Base-by-base conservation (phyloP, 768 basidiomycete species). In the Hygrophoropsis aurantiaca region DNA sequence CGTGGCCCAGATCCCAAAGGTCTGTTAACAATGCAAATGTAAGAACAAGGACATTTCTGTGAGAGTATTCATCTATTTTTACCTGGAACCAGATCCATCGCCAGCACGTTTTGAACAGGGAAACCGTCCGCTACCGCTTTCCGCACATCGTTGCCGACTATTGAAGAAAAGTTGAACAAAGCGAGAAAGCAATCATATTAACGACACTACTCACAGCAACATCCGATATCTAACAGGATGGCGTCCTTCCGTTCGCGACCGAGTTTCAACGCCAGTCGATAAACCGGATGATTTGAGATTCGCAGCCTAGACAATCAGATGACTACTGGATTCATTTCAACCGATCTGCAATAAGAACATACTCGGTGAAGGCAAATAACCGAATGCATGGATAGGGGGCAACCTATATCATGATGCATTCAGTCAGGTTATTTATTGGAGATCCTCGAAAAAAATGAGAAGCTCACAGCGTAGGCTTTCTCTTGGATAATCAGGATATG, bases 1-100 rank as follows among this genome's bases (percentile, higher is more conserved):
- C 69, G 53, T 83, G 80, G 1, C 82, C 82, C 4, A 73, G 66
- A 3, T 77, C 66, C 81, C 80, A 83, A 52, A 78, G 82, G 3
- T 61, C 80, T 81, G 46, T n/a, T 23, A 40, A 16, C 16, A 20
- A 3, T 44, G n/a, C 5, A 2, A 11, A n/a, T 23, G 11, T 3
- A 1, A 34, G 4, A 11, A 19, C 16, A 11, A n/a, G 25, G 11
- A 16, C 24, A 23, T 9, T n/a, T 42, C 19, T 4, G 16, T 42
- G 13, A 34, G 3, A n/a, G n/a, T n/a, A n/a, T n/a, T n/a, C n/a
- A n/a, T n/a, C n/a, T n/a, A n/a, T n/a, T n/a, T n/a, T 47, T 34
- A 74, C 75, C 73, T 47, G 55, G 56, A 15, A 57, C 51, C 18
- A 75, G 40, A 49, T 78, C 77, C 2, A 72, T 66, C 2, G 65